Conservation (phyloP, 345 rosid genomes). For the Mercurialis annua region DNA sequence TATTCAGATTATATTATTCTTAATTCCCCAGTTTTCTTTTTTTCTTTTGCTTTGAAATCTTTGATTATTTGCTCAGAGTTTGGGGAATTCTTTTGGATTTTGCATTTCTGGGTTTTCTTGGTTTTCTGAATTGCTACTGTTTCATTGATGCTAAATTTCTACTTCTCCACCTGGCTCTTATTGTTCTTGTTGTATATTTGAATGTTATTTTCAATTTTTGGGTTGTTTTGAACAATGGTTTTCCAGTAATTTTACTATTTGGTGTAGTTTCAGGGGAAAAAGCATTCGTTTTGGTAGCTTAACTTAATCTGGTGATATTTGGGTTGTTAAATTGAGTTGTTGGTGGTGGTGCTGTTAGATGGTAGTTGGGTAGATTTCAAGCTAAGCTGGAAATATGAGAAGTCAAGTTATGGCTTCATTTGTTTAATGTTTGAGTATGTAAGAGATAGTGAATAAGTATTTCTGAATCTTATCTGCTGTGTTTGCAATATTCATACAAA, state of each 20-base stretch:
- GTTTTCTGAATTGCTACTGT: conserved; percentile 25
- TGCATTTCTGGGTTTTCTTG: conserved; percentile 5
- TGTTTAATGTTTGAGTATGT: conserved; percentile 19
- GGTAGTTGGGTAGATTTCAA: conserved; percentile 45
- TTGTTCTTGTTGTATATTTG: conserved; percentile 10
- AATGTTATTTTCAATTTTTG: conserved; percentile 6
- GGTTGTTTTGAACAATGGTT: conserved; percentile 20
- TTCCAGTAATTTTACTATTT: conserved; percentile 12
- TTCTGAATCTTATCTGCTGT: conserved; percentile 19
- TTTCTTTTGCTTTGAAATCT: conserved; percentile 1
- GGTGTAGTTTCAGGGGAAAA: background rate
- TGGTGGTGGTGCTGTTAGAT: conserved; percentile 33
- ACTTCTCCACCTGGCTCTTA: background rate
- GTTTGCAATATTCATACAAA: background rate
- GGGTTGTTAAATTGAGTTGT: conserved; percentile 4
- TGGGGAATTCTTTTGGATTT: conserved; percentile 10
- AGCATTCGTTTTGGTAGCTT: conserved; percentile 6
- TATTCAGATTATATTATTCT: conserved; percentile 6
- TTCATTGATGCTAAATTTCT: conserved; percentile 27
- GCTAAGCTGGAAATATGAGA: conserved; percentile 47
- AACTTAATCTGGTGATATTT: conserved; percentile 14
- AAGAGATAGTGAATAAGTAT: conserved; percentile 19
- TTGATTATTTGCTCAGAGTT: conserved; percentile 2
- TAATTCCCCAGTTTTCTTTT: conserved; percentile 2
- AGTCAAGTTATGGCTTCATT: conserved; percentile 31